Percentiles rank a stretch among this genome's conserved stretches.
These are phyloP conservation scores for Planoprotostelium fungivorum DNA, from an alignment of 78 protist genomes.

Conservation along the genomic window DNA sequence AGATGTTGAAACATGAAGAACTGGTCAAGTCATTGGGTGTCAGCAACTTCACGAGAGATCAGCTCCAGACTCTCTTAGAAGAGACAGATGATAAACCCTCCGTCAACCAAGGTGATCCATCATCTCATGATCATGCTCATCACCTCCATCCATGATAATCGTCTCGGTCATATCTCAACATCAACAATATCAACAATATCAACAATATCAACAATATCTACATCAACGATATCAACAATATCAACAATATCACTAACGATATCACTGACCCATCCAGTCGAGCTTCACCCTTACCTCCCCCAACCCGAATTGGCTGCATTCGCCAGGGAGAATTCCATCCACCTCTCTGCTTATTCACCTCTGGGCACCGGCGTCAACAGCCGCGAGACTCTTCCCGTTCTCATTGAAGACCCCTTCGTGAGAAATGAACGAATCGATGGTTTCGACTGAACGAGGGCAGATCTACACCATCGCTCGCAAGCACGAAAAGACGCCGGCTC, in stretches of 20 bases:
- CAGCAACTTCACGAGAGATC: constrained; percentile 30
- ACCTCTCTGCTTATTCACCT: constrained; percentile 57
- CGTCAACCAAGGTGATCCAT: constrained; percentile 71
- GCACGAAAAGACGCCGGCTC: constrained; percentile 18
- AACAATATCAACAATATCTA: too few species aligned
- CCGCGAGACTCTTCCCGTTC: background rate
- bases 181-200: too few species aligned
- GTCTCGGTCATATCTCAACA: too few species aligned
- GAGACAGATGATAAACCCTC: constrained; percentile 45
- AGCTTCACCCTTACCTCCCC: constrained; percentile 69
- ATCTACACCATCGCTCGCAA: constrained; percentile 2
- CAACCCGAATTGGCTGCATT: constrained; percentile 26
- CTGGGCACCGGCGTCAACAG: constrained; percentile 35
- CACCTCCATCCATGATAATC: too few species aligned
- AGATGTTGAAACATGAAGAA: constrained; percentile 52
- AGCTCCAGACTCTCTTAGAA: constrained; percentile 26
- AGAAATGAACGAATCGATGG: background rate
- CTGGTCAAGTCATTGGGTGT: constrained; percentile 56
- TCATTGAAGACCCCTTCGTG: constrained; percentile 5
- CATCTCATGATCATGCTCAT: too few species aligned
- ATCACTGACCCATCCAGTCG: constrained; percentile 25
- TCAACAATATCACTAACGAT: constrained; percentile 45
- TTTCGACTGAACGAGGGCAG: too few species aligned
- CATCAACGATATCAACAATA: too few species aligned
- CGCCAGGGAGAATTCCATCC: constrained; percentile 21